Base-by-base conservation (phyloP, 768 basidiomycete genomes). In the Thelephora aurantiotincta region DNA sequence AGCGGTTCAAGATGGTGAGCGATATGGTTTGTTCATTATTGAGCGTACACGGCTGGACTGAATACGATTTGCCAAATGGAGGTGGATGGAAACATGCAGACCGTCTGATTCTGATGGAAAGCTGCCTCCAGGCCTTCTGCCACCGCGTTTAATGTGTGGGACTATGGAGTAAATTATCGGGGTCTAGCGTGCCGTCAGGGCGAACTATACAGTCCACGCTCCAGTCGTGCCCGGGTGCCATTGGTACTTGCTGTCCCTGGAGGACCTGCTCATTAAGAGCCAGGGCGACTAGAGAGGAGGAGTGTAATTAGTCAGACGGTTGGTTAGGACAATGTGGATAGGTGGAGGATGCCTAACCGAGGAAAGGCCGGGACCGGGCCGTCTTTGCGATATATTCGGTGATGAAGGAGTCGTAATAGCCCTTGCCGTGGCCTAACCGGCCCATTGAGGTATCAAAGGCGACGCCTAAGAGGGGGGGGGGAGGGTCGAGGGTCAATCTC, bases 341-440 rank as follows among this genome's bases (percentile, higher is more conserved):
- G 51, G 45, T 30, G 26, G 26, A 30, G 26, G 26, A 30, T 30
- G 50, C 54, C 67, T 50, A 52, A 85, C 86, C 76, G 46, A 87
- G 68, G 26, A 79, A 53, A 1, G 85, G 80, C 48, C 63, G 68
- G 19, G 64, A 63, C 50, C 65, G 63, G 20, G 66, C 65, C 46
- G 63, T 64, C 12, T 64, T 56, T 35, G 42, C 11, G 54, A 45
- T 26, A 66, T 59, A 50, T 85, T 86, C 1, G 68, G 75, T 62
- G 33, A 89, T 66, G 62, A 84, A 89, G 12, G 71, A 68, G 63
- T 89, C 86, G 54, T 89, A 89, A 63, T 82, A 87, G 5, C 86
- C 86, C 60, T 83, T 89, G 19, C 86, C 85, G 53, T 87, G 83
- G 9, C 86, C 86, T 23, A 89, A 70, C 26, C 86, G 77, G 43